These are phyloP conservation scores for Xylaria hypoxylon DNA, from an alignment of 2,329 filamentous ascomycete genomes.

Conservation along the genomic window DNA sequence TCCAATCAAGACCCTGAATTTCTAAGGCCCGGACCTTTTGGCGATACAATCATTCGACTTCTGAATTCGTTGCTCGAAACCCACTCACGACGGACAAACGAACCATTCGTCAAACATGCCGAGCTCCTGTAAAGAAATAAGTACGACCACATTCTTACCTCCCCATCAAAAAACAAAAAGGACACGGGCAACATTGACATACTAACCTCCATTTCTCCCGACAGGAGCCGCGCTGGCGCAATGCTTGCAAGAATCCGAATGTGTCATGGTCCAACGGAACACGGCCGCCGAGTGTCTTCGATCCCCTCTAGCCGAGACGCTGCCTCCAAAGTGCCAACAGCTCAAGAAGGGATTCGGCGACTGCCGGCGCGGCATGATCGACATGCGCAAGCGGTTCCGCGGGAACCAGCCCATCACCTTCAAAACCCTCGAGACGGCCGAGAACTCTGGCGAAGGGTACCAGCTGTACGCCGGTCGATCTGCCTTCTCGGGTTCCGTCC, in stretches of 20 bases:
- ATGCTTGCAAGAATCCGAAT: constrained; percentile 97
- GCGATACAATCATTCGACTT: constrained; percentile 24
- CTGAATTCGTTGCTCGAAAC: not conserved
- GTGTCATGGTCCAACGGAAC: constrained; percentile 92
- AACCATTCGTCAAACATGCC: constrained; percentile 72
- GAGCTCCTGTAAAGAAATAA: constrained; percentile 95
- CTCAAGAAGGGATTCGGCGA: constrained; percentile 92
- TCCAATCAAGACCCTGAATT: constrained; percentile 27
- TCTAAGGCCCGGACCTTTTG: constrained; percentile 15
- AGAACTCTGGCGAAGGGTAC: constrained; percentile 67
- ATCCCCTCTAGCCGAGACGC: constrained; percentile 80
- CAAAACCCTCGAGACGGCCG: constrained; percentile 69
- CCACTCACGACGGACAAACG: not conserved
- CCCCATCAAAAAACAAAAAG: not conserved
- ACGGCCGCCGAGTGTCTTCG: constrained; percentile 88
- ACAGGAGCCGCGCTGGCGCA: constrained; percentile 89
- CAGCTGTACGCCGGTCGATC: constrained; percentile 84
- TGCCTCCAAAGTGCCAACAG: constrained; percentile 91
- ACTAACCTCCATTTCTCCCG: constrained; percentile 21
- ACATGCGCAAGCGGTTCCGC: constrained; percentile 98
- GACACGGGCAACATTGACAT: not conserved
- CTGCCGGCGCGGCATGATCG: constrained; percentile 95
- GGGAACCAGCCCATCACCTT: constrained; percentile 88
- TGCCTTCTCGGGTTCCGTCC: constrained; percentile 73
- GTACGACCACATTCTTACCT: constrained; percentile 65